Evolutionary conservation across 1,139 yeast genomes (phyloP), one percentile per base, ranked within the genome.

Genomic region (Kodamaea arcana): DNA sequence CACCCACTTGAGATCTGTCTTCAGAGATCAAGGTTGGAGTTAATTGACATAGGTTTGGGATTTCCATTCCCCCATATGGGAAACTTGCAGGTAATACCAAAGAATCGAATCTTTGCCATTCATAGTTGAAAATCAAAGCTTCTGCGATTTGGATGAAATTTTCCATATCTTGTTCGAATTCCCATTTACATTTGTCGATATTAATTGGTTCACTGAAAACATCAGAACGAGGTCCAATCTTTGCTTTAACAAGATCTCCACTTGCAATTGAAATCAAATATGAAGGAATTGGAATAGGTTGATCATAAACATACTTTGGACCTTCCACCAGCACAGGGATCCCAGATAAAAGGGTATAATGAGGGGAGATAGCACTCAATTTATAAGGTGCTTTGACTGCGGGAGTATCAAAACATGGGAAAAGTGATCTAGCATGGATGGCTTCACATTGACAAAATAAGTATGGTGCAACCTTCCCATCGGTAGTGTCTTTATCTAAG

Each of bases 51-150:
- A 86, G 78, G 57, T 86, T 86, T 36, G 95, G 95, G 54, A 86
- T 85, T 62, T 88, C 97, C 96, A 88, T 88, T 36, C 97, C 96
- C 42, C 96, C 96, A 51, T 86, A 88, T 3, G 96, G 96, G 74
- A 86, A 87, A 4, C 90, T 76, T 36, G 78, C 73, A 3, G 95
- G 95, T 44, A 87, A 72, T 26, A 88, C 79, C 35, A 88, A 67
- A 15, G 87, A 84, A 52, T 87, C 92, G 59, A 83, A 88, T 31
- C 79, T 79, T 41, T 77, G 73, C 95, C 96, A 88, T 52, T 85
- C 94, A 57, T 88, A 88, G 2, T 78, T 75, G 54, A 82, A 86
- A n/a, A 86, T 80, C 39, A 88, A 69, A 27, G 70, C 61, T 54
- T 85, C 95, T 4, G 95, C 95, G n/a, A 85, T 73, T 49, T 75